Base-by-base conservation (phyloP, 805 yeast genomes). In the Lipomyces sp. region DNA sequence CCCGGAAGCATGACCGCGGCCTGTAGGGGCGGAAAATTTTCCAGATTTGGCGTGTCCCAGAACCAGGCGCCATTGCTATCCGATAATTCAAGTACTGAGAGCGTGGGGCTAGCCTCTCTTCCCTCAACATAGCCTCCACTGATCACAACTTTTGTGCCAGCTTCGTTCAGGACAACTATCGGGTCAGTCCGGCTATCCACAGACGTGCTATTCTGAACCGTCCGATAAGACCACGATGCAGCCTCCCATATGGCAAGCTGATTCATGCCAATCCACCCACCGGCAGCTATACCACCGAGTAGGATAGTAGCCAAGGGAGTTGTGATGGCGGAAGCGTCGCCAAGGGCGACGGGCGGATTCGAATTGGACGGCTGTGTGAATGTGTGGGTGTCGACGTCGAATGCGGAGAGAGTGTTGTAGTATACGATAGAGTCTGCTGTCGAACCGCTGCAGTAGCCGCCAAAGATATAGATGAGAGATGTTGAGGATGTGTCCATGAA, bases 201-300 rank as follows among this genome's bases (percentile, higher is more conserved):
- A 48, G 59, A 39, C 42, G 48, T 53, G 32, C 42, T 15, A 77
- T 77, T 61, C 74, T 75, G 10, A 0, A 72, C 74, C 72, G 68
- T 76, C 71, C 51, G 76, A 74, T 86, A 89, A 2, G 90, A 83
- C 96, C 96, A 90, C 7, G 90, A 78, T 59, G 81, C 80, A 71
- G 86, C 87, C 90, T 92, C 65, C 69, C 69, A 89, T 1, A 88
- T 76, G 0, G 95, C 94, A 24, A 89, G 77, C 76, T 90, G 95
- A 71, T 83, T 82, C 87, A 90, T 84, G 68, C 85, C 84, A 45
- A 89, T 84, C 92, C 93, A 89, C 0, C 92, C 92, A 2, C 77
- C 72, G 4, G 75, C 71, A 2, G 90, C 83, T 62, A 80, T 80
- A 2, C 96, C 96, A 0, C 95, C 96, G 53, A 90, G 78, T 2